Evolutionary conservation across 805 yeast species (phyloP), one percentile per base, ranked within the genome.

Genomic region (Candida ipomoeae): DNA sequence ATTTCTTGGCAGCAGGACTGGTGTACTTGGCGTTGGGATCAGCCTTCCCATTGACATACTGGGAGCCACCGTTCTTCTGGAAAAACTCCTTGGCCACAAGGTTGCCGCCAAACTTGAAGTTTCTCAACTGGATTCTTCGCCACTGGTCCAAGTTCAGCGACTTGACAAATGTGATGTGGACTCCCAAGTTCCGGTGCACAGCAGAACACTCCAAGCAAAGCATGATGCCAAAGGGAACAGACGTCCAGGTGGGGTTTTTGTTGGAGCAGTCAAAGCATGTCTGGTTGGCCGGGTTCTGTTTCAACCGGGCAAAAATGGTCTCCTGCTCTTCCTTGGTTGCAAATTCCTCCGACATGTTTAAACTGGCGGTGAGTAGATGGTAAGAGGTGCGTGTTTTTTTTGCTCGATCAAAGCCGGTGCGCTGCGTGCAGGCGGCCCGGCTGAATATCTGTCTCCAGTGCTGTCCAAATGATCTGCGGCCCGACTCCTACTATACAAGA

Each of bases 171-270:
- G 97, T 82, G 62, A 94, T 85, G 67, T 94, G 99, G 36, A 91
- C 97, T 52, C 99, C 99, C 71, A 94, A 70, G 67, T 90, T 90
- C 69, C 99, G 82, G 74, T 94, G 99, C 47, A 87, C 89, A 3
- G 98, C 91, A 48, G 96, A 87, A 69, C 99, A 94, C 67, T 94
- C 96, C 53, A 91, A 78, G 74, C 99, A 94, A 52, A 94, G 73
- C 66, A 91, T 80, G 47, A 91, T 87, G 49, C 97, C 99, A 69
- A 89, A 92, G 13, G 98, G 96, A 49, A 92, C 90, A 13, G 98
- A 92, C 3, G 99, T 89, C 99, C 99, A 94, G 0, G 98, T 89
- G 35, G 99, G 98, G 67, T 91, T 91, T 65, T 87, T 89, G 60
- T 91, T 87, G 48, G 86, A 80, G 69, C 99, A 94, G 66, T 94